Base-by-base conservation (phyloP, 1,284 basidiomycete genomes). In the Hypsizygus ulmarius region DNA sequence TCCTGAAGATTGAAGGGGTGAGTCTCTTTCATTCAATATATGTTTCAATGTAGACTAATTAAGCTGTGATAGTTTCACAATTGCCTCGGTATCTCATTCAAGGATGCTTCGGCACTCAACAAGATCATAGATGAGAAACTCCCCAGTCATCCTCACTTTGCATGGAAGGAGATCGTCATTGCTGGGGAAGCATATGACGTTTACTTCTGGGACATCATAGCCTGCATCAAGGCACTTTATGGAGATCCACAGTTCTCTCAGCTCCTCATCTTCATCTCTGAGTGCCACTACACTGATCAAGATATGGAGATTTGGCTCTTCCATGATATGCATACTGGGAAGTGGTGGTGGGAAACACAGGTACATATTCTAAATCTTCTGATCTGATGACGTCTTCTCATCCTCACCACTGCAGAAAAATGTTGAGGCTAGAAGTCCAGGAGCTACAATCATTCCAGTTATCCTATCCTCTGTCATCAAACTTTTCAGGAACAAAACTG, bases 361-460 rank as follows among this genome's bases (percentile, higher is more conserved):
- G 57, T 57, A 9, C 27, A 37, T 14, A 39, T 7, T 25, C 21
- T 33, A 16, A 11, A 5, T 14, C 4, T 16, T 28, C 39, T 19
- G 16, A 21, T 9, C 14, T 10, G 3, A 30, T 25, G 21, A 25
- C 7, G 6, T 12, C 15, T 30, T 35, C 42, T 39, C 16, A 19
- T 45, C 27, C 33, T 15, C 11, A 15, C 29, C n/a, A 21, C 9
- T 18, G 27, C 39, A 69, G 64, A 55, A 64, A 47, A 52, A 36
- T 1, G 41, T 70, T 21, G 64, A 68, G 19, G 47, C 48, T n/a
- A 34, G 51, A 2, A 60, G 50, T 3, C 62, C 64, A 5, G 68
- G 71, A 1, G 63, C 64, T 0, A 74, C 72, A 1, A 63, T 73
- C 18, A 53, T 71, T 3, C 72, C 72, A 1, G 53, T 75, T 29